Percentiles rank a stretch among this genome's conserved stretches.
Evolutionary conservation across 2,329 filamentous ascomycete species (phyloP).

Genomic region (Pseudocercospora fijiensis): DNA sequence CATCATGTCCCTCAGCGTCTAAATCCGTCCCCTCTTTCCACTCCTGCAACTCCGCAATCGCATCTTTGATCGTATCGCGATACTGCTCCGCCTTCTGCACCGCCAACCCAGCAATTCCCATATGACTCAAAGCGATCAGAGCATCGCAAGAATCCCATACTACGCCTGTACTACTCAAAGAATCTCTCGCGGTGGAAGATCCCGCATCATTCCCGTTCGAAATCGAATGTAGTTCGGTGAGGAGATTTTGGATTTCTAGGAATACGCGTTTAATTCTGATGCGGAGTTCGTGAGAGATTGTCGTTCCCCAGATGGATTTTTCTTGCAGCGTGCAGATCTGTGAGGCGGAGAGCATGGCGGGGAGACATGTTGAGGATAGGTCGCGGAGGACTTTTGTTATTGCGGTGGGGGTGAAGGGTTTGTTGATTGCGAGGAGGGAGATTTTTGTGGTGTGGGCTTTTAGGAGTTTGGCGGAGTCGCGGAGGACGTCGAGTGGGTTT

Average conservation of each 20-base stretch:
- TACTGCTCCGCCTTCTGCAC: constrained; percentile 71
- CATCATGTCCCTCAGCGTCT: constrained; percentile 38
- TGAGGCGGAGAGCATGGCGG: constrained; percentile 69
- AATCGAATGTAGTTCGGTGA: constrained; percentile 60
- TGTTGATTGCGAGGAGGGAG: constrained; percentile 79
- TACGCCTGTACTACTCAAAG: constrained; percentile 66
- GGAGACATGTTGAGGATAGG: constrained; percentile 70
- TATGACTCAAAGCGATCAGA: constrained; percentile 60
- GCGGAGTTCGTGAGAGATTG: constrained; percentile 64
- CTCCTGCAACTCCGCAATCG: constrained; percentile 80
- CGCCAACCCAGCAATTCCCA: constrained; percentile 69
- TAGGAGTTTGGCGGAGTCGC: constrained; percentile 70
- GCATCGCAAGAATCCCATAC: constrained; percentile 83
- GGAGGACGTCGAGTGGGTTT: constrained; percentile 65
- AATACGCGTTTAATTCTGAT: constrained; percentile 61
- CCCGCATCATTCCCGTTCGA: constrained; percentile 45
- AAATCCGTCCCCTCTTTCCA: constrained; percentile 69
- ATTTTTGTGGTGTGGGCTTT: constrained; percentile 84
- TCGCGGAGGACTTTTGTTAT: constrained; percentile 69
- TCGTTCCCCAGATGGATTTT: constrained; percentile 56
- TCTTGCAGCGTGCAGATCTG: constrained; percentile 60
- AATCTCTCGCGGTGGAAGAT: constrained; percentile 41
- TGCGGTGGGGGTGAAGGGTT: constrained; percentile 80
- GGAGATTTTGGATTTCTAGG: constrained; percentile 60
- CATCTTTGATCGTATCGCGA: constrained; percentile 73